Evolutionary conservation across 2,329 filamentous ascomycete genomes (phyloP).

Genomic region (Madurella fahalii): DNA sequence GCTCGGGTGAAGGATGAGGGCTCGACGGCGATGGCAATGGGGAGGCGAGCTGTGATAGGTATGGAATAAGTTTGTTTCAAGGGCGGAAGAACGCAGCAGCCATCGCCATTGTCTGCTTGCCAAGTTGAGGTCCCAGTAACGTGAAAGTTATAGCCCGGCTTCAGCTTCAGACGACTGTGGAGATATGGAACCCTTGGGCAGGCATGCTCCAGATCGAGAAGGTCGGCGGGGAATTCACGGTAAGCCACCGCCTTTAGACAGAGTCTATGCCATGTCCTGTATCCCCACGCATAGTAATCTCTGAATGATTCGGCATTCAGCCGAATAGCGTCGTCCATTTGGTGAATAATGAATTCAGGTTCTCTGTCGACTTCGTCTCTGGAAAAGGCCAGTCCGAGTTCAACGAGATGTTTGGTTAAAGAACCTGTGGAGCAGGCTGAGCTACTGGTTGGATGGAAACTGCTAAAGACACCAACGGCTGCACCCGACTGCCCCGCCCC

Average conservation of each 20-base stretch:
- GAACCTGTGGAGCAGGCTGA: too few species aligned
- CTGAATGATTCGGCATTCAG: background rate
- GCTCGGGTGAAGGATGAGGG: background rate
- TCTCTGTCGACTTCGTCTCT: too few species aligned
- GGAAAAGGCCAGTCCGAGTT: too few species aligned
- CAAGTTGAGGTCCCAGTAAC: background rate
- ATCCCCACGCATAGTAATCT: background rate
- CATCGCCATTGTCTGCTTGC: background rate
- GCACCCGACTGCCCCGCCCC: too few species aligned
- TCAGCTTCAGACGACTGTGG: conserved; percentile 2
- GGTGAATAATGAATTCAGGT: too few species aligned
- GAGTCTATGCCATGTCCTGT: conserved; percentile 7
- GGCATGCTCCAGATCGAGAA: conserved; percentile 4
- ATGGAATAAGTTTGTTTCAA: background rate
- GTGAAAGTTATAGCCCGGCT: conserved; percentile 2
- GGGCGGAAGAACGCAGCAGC: background rate
- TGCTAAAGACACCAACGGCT: too few species aligned
- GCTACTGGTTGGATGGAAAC: too few species aligned
- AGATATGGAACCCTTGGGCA: conserved; percentile 1
- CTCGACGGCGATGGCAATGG: conserved; percentile 4
- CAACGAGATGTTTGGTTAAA: too few species aligned
- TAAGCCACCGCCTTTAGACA: background rate
- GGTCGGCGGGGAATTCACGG: background rate
- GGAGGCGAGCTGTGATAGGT: conserved; percentile 7
- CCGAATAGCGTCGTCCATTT: background rate